Percentiles rank a stretch among this genome's conserved stretches.
Evolutionary conservation across 345 rosid genomes (phyloP).

Genomic region (Salix exigua): DNA sequence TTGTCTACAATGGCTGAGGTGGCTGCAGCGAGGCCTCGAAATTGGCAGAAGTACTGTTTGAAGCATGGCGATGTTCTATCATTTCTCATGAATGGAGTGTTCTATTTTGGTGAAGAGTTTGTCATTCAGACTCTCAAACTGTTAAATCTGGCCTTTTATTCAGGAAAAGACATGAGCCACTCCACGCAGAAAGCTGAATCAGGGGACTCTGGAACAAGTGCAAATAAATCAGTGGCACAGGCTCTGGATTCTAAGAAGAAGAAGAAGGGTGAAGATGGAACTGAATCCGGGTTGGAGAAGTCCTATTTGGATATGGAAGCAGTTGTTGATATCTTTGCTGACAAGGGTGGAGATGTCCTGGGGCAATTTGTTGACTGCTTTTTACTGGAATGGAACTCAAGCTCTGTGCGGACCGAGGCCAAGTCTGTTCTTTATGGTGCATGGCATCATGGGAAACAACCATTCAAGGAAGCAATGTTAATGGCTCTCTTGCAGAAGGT

Average conservation of each 20-base stretch:
- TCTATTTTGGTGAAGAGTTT: constrained; percentile 89
- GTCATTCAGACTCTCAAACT: constrained; percentile 88
- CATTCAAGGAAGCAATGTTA: constrained; percentile 74
- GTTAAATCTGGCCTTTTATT: constrained; percentile 78
- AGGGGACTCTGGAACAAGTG: constrained; percentile 53
- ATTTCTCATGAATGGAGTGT: constrained; percentile 68
- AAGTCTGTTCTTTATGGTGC: constrained; percentile 83
- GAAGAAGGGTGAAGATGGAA: constrained; percentile 86
- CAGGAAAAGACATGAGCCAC: constrained; percentile 74
- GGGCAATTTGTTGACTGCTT: constrained; percentile 87
- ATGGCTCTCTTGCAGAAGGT: constrained; percentile 66
- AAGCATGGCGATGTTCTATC: constrained; percentile 80
- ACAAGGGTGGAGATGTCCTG: constrained; percentile 66
- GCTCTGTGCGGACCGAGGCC: constrained; percentile 90
- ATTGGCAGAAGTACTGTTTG: constrained; percentile 98
- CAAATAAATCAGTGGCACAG: constrained; percentile 64
- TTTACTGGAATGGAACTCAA: constrained; percentile 93
- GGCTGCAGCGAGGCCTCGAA: constrained; percentile 87
- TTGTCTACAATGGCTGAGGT: constrained; percentile 92
- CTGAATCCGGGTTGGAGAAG: constrained; percentile 73
- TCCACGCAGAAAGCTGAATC: constrained; percentile 61
- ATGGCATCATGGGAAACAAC: constrained; percentile 89
- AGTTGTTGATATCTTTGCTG: constrained; percentile 65
- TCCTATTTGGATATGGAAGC: constrained; percentile 89
- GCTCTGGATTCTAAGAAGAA: constrained; percentile 80